Conservation (phyloP, 225 moss, liverwort and hornwort species). For the Neckera pumila region DNA sequence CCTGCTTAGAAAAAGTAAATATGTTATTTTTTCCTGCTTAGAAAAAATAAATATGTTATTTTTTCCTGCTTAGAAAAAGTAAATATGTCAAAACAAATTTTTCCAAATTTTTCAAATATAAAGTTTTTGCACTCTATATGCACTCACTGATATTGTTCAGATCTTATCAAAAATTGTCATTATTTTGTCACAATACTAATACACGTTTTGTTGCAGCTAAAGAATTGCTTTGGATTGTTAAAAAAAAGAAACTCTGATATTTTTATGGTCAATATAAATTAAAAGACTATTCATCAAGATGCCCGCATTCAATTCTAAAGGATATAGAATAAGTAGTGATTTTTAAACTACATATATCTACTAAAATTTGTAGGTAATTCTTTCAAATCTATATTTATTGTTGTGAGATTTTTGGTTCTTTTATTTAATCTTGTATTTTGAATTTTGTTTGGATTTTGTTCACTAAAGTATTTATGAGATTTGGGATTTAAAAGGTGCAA, state of each 20-base stretch:
- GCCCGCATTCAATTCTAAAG: accelerated
- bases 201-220: accelerated
- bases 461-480: accelerated
- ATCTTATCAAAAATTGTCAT: neutral
- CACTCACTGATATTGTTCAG: neutral
- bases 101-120: neutral
- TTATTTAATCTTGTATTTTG: neutral
- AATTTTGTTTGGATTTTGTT: neutral
- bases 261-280: neutral
- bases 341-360: neutral
- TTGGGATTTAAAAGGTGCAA: neutral
- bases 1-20: no score
- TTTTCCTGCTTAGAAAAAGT: no score
- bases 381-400: neutral
- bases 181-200: neutral
- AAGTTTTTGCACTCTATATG: neutral
- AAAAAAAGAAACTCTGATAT: neutral
- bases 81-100: neutral
- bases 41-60: no score
- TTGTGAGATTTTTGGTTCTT: neutral
- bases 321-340: neutral
- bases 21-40: no score
- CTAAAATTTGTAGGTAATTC: neutral
- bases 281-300: no score
- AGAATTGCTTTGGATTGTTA: neutral